These are phyloP conservation scores for Amaranthus hypochondriacus DNA, from an alignment of 148 eudicot genomes.

Conservation along the genomic window DNA sequence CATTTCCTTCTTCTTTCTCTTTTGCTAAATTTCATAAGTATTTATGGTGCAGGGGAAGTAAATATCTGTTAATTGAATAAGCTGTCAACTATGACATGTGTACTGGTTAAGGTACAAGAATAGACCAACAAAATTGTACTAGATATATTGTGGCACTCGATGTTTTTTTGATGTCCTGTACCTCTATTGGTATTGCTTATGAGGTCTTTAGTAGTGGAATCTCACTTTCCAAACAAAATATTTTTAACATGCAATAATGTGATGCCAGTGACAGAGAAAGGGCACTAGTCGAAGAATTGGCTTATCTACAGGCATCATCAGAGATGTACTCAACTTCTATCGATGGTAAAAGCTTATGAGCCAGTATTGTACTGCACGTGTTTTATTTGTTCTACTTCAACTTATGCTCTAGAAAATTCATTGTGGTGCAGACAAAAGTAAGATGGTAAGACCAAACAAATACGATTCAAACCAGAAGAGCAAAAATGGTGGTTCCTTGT, in stretches of 20 bases:
- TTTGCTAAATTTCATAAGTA: background rate
- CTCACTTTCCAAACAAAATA: background rate
- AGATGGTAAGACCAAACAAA: slow-evolving; percentile 16
- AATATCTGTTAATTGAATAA: background rate
- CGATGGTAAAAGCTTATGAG: slow-evolving; percentile 30
- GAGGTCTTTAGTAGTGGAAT: background rate
- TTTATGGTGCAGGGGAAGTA: background rate
- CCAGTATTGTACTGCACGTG: slow-evolving; percentile 8
- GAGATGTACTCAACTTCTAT: slow-evolving; percentile 24
- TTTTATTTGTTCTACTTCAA: slow-evolving; percentile 8
- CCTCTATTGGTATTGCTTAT: background rate
- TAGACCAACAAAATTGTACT: background rate
- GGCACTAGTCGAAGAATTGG: slow-evolving; percentile 57
- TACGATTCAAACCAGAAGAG: slow-evolving; percentile 25
- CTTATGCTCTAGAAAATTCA: background rate
- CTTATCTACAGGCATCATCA: slow-evolving; percentile 41
- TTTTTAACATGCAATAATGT: slow-evolving; percentile 10
- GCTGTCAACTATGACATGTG: background rate
- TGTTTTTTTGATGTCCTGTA: background rate
- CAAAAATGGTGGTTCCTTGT: slow-evolving; percentile 29
- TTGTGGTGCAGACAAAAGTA: slow-evolving; percentile 23
- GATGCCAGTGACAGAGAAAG: slow-evolving; percentile 58
- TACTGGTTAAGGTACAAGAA: background rate
- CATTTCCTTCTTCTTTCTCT: background rate
- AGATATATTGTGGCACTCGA: background rate